A percentile compares a stretch with the other conserved stretches of the same genome.
Evolutionary conservation across 2,329 filamentous ascomycete genomes (phyloP).

Genomic region (Xylaria sp.): DNA sequence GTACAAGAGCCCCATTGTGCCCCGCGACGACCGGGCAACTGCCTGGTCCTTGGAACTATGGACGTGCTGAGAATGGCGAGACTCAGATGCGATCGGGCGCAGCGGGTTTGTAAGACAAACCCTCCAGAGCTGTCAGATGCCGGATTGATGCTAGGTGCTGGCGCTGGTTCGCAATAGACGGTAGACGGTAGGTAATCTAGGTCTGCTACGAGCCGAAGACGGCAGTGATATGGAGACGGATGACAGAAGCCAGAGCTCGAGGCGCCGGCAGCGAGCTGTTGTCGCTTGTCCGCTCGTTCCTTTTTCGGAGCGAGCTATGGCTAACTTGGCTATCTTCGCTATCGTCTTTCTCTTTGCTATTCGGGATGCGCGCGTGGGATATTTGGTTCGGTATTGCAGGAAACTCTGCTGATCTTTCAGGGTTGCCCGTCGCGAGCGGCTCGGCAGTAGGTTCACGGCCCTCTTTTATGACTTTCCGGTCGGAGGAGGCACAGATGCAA

Average conservation of each 20-base stretch:
- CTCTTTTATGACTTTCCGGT: not conserved
- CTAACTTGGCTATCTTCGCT: too few relatives aligned
- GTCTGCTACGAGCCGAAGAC: not conserved
- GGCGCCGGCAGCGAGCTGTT: not conserved
- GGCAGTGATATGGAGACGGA: not conserved
- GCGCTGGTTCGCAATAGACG: constrained; percentile 4
- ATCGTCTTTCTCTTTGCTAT: not conserved
- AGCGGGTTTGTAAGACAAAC: not conserved
- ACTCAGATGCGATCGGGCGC: not conserved
- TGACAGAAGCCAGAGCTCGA: not conserved
- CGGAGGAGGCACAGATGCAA: not conserved
- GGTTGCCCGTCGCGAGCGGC: too few relatives aligned
- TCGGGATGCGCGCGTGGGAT: not conserved
- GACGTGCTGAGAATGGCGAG: not conserved
- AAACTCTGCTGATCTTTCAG: too few relatives aligned
- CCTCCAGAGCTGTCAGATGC: not conserved
- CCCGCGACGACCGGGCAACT: not conserved
- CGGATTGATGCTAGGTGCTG: not conserved
- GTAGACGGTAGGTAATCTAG: not conserved
- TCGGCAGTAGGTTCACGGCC: too few relatives aligned
- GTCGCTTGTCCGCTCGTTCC: not conserved
- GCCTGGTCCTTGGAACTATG: not conserved
- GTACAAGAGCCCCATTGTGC: constrained; percentile 84
- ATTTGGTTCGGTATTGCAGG: too few relatives aligned
- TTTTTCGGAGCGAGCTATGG: not conserved